Evolutionary conservation across 2,329 filamentous ascomycete genomes (phyloP).

Genomic region (Clonostachys rhizophaga): DNA sequence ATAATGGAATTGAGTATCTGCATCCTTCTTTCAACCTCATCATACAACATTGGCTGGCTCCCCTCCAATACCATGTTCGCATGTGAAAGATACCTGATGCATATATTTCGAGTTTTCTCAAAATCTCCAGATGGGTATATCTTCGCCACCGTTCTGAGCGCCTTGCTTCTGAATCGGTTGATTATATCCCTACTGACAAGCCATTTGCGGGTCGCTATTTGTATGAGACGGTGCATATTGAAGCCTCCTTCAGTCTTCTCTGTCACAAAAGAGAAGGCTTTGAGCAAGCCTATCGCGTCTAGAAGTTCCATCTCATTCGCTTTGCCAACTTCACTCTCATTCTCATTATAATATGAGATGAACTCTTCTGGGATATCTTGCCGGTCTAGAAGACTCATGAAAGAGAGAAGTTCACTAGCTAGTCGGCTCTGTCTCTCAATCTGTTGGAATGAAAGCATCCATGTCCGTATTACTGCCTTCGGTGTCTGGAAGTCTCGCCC

Average conservation of each 20-base stretch:
- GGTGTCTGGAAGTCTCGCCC: neutral
- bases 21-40: too few species aligned
- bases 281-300: constrained; percentile 14
- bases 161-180: constrained; percentile 7
- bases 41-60: too few species aligned
- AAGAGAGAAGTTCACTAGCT: constrained; percentile 19
- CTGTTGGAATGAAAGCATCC: constrained; percentile 2
- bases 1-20: too few species aligned
- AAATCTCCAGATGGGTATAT: constrained; percentile 9
- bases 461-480: neutral
- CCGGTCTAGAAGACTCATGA: constrained; percentile 22
- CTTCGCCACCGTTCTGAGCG: constrained; percentile 9
- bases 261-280: constrained; percentile 19
- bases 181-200: constrained; percentile 6
- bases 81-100: too few species aligned
- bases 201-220: constrained; percentile 22
- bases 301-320: too few species aligned
- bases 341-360: constrained; percentile 1
- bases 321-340: too few species aligned
- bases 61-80: too few species aligned
- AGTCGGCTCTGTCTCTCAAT: constrained; percentile 7
- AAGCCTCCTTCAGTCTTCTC: constrained; percentile 8
- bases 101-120: too few species aligned
- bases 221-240: constrained; percentile 26
- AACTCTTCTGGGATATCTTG: constrained; percentile 18